Base-by-base conservation (phyloP, 305 asterid species). In the Euphrasia arctica region DNA sequence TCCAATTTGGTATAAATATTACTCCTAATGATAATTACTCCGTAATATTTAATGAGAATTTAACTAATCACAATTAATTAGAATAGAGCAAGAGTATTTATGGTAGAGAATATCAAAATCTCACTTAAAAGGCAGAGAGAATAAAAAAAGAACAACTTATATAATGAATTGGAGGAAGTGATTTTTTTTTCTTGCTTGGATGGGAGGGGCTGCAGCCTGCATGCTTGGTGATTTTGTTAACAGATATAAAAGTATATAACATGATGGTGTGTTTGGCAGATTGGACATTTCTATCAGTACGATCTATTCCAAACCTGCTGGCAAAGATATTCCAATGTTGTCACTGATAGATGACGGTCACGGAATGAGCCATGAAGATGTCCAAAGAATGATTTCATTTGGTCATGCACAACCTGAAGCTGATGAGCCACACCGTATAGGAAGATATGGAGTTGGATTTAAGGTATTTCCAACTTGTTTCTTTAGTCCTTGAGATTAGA, bases 391-490 rank as follows among this genome's bases (percentile, higher is more conserved):
- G 95, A 57, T 87, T 68, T 78, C 92, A 32, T 85, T 87, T 82
- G 90, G 91, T 56, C 95, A 82, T 66, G 72, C 54, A 45, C 83
- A 79, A 70, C 75, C 81, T 58, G 82, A 71, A 54, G 68, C 57
- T 25, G 86, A 80, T 71, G 84, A 81, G 54, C 77, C 83, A 14
- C 66, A 87, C 66, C 85, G 57, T 41, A 83, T 87, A 28, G 90
- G 90, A 60, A 83, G 78, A 78, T 87, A 83, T 61, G 95, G 95
- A 55, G 75, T 87, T 78, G 95, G 95, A 64, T 87, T 87, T 68
- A 87, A 87, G 95, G 95, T 86, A 74, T 29, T 36, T 54, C 48
- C 49, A 32, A 43, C 27, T 64, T 48, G 27, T 42, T 57, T 45
- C 15, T n/a, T 45, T 45, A 45, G 2, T 11, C 34, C 57, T 50